phyloP scores from a whole-genome alignment of 441 rosid genomes.

The Mallotus japonicus region DNA sequence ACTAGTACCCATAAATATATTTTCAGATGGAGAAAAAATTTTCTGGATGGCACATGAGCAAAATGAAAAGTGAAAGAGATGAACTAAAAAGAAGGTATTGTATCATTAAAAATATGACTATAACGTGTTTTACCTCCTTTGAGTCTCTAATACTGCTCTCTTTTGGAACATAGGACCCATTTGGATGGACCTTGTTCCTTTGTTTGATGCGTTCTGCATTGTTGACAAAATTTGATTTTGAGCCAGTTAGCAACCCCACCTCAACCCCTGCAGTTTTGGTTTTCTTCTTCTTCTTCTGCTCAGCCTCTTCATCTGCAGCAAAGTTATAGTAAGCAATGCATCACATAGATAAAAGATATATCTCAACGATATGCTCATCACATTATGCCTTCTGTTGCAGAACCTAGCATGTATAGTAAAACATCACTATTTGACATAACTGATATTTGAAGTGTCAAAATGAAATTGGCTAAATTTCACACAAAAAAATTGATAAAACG shows the following conservation, averaged over 20 bases:
- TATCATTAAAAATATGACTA: background rate
- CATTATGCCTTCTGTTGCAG: background rate
- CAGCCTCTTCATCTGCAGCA: conserved; percentile 66
- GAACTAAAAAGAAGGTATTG: conserved; percentile 6
- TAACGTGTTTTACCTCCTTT: conserved; percentile 49
- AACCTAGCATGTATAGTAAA: background rate
- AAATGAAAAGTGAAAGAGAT: background rate
- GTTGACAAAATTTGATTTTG: conserved; percentile 47
- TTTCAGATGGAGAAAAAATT: background rate
- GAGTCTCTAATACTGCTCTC: conserved; percentile 47
- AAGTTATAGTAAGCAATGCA: conserved; percentile 13
- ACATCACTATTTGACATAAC: background rate
- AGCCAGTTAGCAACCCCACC: conserved; percentile 41
- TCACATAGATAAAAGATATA: conserved; percentile 5
- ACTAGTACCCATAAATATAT: conserved; percentile 9
- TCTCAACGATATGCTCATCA: background rate
- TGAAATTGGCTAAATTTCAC: background rate
- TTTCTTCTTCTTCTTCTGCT: conserved; percentile 72
- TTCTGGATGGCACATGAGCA: background rate
- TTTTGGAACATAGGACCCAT: conserved; percentile 41
- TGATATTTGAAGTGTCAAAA: background rate
- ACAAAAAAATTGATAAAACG: background rate
- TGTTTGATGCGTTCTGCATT: conserved; percentile 53
- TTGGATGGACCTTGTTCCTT: conserved; percentile 44
- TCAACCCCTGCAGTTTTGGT: conserved; percentile 43